Base-by-base conservation (phyloP, 2,329 filamentous ascomycete genomes). In the Ophiosphaerella herpotricha region DNA sequence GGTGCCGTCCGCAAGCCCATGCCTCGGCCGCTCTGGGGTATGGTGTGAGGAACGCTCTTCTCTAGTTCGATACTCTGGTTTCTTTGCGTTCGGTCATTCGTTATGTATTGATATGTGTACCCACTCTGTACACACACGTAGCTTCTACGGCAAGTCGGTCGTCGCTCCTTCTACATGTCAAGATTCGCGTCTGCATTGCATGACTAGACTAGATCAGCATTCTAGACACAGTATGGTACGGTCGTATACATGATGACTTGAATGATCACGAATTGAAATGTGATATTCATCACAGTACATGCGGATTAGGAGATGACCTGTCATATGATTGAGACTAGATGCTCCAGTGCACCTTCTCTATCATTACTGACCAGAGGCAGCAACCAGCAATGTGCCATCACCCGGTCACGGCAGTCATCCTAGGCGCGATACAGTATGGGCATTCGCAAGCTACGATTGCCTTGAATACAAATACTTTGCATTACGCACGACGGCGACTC, bases 11-110 rank as follows among this genome's bases (percentile, higher is more conserved):
- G 58, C 37, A 57, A 43, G 21, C 56, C 69, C n/a, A 55, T 74
- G 59, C 71, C 71, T 4, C 59, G 59, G 26, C 71, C 71, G 35
- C 49, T 74, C 14, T 73, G 65, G 61, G 71, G 61, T 3, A 57
- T 73, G 52, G 70, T 74, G 8, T 74, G 41, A 48, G 7, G 23
- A 8, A 33, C 26, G 29, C 4, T 6, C 39, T 12, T 32, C 45
- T 31, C 29, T 13, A 32, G 6, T 39, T 29, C 8, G 8, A 7
- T 33, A n/a, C 16, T 12, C 6, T 31, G 9, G 7, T 34, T 32
- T 18, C 16, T 34, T 29, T 43, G 13, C 16, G 23, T 29, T 29
- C 26, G 9, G 26, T 29, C 26, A 29, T 29, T 29, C 26, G 2
- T 29, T 29, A 29, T 29, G 11, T 34, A 11, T 13, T 24, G 18